Conservation (phyloP, 306 rosid genomes). For the Hippophae rhamnoides region DNA sequence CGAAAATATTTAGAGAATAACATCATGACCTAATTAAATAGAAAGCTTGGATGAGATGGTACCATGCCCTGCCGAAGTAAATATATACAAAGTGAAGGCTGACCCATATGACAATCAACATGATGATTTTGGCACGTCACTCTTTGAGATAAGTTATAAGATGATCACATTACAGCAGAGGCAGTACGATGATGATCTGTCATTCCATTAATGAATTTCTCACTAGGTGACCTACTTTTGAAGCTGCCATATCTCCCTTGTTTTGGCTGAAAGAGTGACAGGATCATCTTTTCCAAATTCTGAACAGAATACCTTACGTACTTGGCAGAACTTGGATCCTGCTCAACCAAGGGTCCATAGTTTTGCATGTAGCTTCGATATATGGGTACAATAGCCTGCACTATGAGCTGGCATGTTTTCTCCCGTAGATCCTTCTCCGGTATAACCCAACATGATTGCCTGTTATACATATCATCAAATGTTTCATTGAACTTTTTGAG, state of each 20-base stretch:
- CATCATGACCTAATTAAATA: constrained; percentile 7
- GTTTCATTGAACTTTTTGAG: constrained; percentile 77
- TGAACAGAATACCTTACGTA: constrained; percentile 80
- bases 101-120: constrained; percentile 18
- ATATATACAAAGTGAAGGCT: constrained; percentile 35
- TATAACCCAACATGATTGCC: constrained; percentile 72
- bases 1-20: constrained; percentile 12
- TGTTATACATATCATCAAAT: constrained; percentile 70
- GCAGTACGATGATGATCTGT: constrained; percentile 69
- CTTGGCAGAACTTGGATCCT: constrained; percentile 70
- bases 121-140: constrained; percentile 5
- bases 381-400: constrained; percentile 91
- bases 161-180: constrained; percentile 63
- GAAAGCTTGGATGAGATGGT: constrained; percentile 9
- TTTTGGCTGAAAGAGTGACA: constrained; percentile 69
- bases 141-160: constrained; percentile 10
- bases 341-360: constrained; percentile 97
- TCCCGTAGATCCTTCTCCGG: constrained; percentile 73
- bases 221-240: constrained; percentile 57
- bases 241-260: constrained; percentile 70
- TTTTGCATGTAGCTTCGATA: constrained; percentile 99
- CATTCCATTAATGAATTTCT: constrained; percentile 53
- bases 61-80: constrained; percentile 24
- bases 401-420: constrained; percentile 79
- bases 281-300: constrained; percentile 79